Conservation (phyloP, 1,284 basidiomycete genomes). For the Golubevia sp. region DNA sequence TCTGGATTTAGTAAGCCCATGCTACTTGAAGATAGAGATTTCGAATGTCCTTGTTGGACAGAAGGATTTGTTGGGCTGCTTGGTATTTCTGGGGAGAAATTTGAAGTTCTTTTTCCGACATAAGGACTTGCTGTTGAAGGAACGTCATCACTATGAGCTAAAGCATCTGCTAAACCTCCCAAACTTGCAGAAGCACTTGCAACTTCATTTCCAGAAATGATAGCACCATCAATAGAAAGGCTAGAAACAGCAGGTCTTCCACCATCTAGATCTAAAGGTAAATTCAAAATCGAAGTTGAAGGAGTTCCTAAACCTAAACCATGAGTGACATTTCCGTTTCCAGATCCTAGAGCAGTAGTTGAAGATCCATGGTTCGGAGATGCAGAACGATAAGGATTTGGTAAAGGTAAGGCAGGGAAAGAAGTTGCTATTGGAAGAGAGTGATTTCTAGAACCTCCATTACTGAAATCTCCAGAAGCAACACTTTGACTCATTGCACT, state of each 20-base stretch:
- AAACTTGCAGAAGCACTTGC: conserved; percentile 42
- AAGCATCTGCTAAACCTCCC: conserved; percentile 42
- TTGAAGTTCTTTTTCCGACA: background rate
- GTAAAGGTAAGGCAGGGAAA: conserved; percentile 40
- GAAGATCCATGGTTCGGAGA: conserved; percentile 20
- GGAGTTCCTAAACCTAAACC: too few species aligned
- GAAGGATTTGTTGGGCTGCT: too few species aligned
- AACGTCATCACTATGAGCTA: conserved; percentile 3
- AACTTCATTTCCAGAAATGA: conserved; percentile 41
- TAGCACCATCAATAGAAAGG: conserved; percentile 55
- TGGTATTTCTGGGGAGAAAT: too few species aligned
- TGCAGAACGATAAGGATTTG: conserved; percentile 40
- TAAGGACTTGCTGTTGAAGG: conserved; percentile 27
- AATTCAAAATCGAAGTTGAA: too few species aligned
- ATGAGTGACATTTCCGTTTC: too few species aligned
- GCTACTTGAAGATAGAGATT: too few species aligned
- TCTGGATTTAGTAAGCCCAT: background rate
- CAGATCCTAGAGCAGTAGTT: too few species aligned
- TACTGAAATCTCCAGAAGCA: too few species aligned
- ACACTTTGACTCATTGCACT: too few species aligned
- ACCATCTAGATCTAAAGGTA: too few species aligned
- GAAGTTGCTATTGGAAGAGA: conserved; percentile 24
- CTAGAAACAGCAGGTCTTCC: conserved; percentile 12
- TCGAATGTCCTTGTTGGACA: too few species aligned
- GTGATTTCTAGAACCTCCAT: too few species aligned